Percentiles rank a stretch among this genome's conserved stretches.
These are phyloP conservation scores for Penicillium verrucosum DNA, from an alignment of 2,329 filamentous ascomycete genomes.

Conservation along the genomic window DNA sequence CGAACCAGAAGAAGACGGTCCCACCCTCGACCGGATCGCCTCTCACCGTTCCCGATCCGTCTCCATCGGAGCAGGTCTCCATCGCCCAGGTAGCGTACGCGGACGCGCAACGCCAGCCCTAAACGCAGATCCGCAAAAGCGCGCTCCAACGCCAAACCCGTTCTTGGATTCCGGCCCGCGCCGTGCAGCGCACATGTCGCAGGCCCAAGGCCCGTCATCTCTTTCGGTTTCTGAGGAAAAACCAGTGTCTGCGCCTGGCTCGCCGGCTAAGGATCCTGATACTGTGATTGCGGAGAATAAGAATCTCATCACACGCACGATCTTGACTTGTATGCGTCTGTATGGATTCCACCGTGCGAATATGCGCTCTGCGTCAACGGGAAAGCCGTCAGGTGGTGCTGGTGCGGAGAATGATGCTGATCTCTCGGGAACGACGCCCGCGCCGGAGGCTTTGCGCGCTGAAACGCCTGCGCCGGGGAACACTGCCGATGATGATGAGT, in stretches of 20 bases:
- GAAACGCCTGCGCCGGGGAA: slow-evolving; percentile 19
- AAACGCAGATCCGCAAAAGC: slow-evolving; percentile 22
- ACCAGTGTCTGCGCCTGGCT: slow-evolving; percentile 12
- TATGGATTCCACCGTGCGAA: slow-evolving; percentile 41
- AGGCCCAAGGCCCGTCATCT: slow-evolving; percentile 13
- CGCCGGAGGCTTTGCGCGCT: slow-evolving; percentile 14
- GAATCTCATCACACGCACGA: slow-evolving; percentile 41
- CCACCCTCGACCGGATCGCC: slow-evolving; percentile 28
- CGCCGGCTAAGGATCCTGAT: slow-evolving; percentile 28
- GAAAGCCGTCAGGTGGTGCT: slow-evolving; percentile 6
- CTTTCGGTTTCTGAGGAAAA: slow-evolving; percentile 17
- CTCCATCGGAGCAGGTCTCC: slow-evolving; percentile 30
- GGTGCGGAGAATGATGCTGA: slow-evolving; percentile 14
- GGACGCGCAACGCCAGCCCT: slow-evolving; percentile 10
- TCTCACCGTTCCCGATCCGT: slow-evolving; percentile 34
- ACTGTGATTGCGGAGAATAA: slow-evolving; percentile 39
- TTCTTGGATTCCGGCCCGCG: slow-evolving; percentile 21
- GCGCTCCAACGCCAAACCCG: slow-evolving; percentile 25
- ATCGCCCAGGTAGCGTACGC: slow-evolving; percentile 20
- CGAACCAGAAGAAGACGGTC: slow-evolving; percentile 32
- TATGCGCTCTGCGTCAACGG: slow-evolving; percentile 19
- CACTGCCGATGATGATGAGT: slow-evolving; percentile 41
- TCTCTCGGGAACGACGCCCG: slow-evolving; percentile 4
- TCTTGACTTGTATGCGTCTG: slow-evolving; percentile 44
- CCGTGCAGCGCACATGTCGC: slow-evolving; percentile 8